Conservation (phyloP, 2,329 filamentous ascomycete genomes). For the Penicillium corylophilum region DNA sequence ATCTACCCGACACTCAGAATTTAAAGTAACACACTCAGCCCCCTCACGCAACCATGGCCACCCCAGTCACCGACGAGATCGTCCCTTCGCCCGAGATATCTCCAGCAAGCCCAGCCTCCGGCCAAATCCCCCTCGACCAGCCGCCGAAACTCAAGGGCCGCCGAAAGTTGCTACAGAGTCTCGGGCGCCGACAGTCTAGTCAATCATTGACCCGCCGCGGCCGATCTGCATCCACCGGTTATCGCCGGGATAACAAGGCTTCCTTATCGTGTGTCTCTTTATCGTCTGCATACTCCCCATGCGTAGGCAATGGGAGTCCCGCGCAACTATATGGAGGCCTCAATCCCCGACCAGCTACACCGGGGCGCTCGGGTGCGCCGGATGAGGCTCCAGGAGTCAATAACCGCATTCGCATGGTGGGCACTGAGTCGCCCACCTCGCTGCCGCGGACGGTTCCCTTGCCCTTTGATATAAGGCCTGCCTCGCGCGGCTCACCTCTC, state of each 20-base stretch:
- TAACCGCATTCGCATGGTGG: conserved; percentile 57
- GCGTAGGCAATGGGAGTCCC: conserved; percentile 55
- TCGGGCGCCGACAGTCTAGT: conserved; percentile 80
- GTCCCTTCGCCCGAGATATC: conserved; percentile 34
- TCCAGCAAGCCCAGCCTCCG: conserved; percentile 37
- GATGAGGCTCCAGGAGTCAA: conserved; percentile 53
- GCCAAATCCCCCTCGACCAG: conserved; percentile 40
- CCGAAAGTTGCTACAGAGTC: conserved; percentile 67
- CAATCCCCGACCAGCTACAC: conserved; percentile 56
- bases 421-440: conserved; percentile 44
- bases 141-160: conserved; percentile 65
- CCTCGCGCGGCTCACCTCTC: conserved; percentile 41
- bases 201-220: conserved; percentile 66
- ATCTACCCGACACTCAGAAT: not conserved
- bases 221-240: conserved; percentile 63
- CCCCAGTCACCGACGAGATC: conserved; percentile 30
- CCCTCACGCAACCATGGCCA: conserved; percentile 26
- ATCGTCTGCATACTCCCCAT: conserved; percentile 53
- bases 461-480: conserved; percentile 61
- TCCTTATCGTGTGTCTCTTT: conserved; percentile 66
- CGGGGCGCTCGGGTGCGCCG: conserved; percentile 45
- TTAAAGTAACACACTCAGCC: not conserved
- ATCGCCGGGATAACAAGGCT: conserved; percentile 61
- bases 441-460: conserved; percentile 58
- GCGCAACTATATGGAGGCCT: conserved; percentile 58